phyloP scores from a whole-genome alignment of 1,284 basidiomycete species.

The Sanghuangporus baumii region DNA sequence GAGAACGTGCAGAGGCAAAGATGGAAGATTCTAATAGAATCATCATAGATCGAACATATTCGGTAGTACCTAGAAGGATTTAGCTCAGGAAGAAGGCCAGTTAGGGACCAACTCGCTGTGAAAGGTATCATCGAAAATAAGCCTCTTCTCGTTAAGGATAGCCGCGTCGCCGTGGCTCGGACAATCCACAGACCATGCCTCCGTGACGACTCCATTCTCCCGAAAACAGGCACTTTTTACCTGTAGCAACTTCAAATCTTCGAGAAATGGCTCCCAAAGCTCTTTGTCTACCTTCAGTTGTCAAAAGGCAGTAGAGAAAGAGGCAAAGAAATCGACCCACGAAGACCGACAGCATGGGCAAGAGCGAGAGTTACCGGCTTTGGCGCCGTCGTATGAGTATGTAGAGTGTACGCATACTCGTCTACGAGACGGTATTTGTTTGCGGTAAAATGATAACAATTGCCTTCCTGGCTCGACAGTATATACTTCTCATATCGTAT shows the following conservation, averaged over 20 bases:
- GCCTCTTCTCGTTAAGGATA: slow-evolving; percentile 15
- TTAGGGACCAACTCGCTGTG: background rate
- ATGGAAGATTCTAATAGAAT: background rate
- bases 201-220: slow-evolving; percentile 4
- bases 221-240: background rate
- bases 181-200: slow-evolving; percentile 20
- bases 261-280: slow-evolving; percentile 19
- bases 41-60: slow-evolving; percentile 3
- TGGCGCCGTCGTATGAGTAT: background rate
- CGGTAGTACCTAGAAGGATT: background rate
- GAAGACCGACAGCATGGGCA: slow-evolving; percentile 6
- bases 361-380: slow-evolving; percentile 4
- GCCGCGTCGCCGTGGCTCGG: slow-evolving; percentile 18
- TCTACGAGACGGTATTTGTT: background rate
- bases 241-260: slow-evolving; percentile 12
- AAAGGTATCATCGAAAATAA: background rate
- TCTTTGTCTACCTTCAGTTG: slow-evolving; percentile 13
- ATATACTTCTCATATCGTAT: background rate
- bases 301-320: background rate
- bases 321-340: background rate
- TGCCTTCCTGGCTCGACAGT: background rate
- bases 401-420: background rate
- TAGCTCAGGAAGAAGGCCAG: background rate
- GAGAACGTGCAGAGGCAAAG: background rate
- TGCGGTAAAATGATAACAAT: background rate